Percentiles rank a stretch among this genome's conserved stretches.
These are phyloP conservation scores for Miscanthus lutarioriparius DNA, from an alignment of 176 grass and related monocot genomes.

Conservation along the genomic window DNA sequence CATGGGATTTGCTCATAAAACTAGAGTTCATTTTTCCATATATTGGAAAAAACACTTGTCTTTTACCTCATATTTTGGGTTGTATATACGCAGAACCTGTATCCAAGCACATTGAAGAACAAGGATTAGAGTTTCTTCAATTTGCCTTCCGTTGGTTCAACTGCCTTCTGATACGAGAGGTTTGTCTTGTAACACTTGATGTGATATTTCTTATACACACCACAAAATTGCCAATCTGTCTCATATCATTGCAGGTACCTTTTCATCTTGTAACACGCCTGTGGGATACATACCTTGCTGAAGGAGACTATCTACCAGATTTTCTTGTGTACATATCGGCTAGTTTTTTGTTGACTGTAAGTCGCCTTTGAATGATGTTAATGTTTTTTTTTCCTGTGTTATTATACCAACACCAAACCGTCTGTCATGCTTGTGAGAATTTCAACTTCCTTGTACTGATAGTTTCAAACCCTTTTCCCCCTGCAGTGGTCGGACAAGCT, in stretches of 20 bases:
- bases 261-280: slow-evolving; percentile 92
- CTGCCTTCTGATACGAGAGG: slow-evolving; percentile 97
- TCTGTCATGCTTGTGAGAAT: background rate
- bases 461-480: background rate
- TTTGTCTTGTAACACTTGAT: slow-evolving; percentile 17
- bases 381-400: background rate
- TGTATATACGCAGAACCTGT: slow-evolving; percentile 77
- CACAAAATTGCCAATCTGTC: background rate
- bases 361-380: background rate
- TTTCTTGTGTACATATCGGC: slow-evolving; percentile 99
- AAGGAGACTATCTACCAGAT: slow-evolving; percentile 91
- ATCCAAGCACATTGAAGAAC: slow-evolving; percentile 93
- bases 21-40: background rate
- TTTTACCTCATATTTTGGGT: background rate
- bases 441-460: background rate
- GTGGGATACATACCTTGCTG: slow-evolving; percentile 96
- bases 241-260: slow-evolving; percentile 65
- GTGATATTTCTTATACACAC: background rate
- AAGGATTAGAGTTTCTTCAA: slow-evolving; percentile 98
- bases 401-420: background rate
- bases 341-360: slow-evolving; percentile 96
- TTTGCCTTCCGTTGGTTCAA: slow-evolving; percentile 99
- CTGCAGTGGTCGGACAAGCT: slow-evolving; percentile 93
- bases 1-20: background rate
- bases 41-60: background rate